Evolutionary conservation across 495 filamentous ascomycete genomes (phyloP), one percentile per base, ranked within the genome.

Genomic region (Penicillium pulvis): DNA sequence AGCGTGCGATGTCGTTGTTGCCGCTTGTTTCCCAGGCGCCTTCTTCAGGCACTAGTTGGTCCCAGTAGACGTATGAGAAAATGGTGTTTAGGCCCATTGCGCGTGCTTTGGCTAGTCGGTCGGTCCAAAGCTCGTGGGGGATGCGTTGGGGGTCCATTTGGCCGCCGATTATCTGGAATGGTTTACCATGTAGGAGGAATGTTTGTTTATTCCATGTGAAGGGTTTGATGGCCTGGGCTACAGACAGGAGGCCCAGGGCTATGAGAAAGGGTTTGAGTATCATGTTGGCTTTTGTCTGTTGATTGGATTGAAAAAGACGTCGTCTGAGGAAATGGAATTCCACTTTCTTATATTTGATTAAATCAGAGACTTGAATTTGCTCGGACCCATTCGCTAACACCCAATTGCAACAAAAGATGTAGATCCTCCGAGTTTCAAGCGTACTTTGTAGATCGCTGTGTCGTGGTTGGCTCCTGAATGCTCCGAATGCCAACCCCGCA

Each of bases 141-240:
- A 81, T 73, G 4, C 75, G 68, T 56, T 81, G 78, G 1, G 77
- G 75, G 46, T 81, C 78, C 72, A 81, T 81, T 59, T 81, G 79
- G 2, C 79, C 79, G 4, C 78, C 78, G 43, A 80, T 73, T 24
- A 81, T 77, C 41, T 75, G 70, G 58, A 67, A 74, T 14, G 70
- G 75, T 44, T 71, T 62, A 53, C 74, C 74, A 65, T 77, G 45
- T 6, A 79, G 69, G 16, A 78, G 69, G 56, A 81, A 81, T 6
- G 71, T 72, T 33, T 54, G 61, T 55, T 64, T 54, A 17, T 55
- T 56, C 35, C 57, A 67, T 14, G 26, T 49, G 26, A 67, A 67
- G 9, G 62, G 55, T 3, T 53, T 55, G n/a, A 35, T 43, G 17
- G 51, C 56, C 41, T 42, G 55, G 11, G 42, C 55, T n/a, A 53